Evolutionary conservation across 164 flowering plant genomes (phyloP).

Genomic region (Tetracentron sinense): DNA sequence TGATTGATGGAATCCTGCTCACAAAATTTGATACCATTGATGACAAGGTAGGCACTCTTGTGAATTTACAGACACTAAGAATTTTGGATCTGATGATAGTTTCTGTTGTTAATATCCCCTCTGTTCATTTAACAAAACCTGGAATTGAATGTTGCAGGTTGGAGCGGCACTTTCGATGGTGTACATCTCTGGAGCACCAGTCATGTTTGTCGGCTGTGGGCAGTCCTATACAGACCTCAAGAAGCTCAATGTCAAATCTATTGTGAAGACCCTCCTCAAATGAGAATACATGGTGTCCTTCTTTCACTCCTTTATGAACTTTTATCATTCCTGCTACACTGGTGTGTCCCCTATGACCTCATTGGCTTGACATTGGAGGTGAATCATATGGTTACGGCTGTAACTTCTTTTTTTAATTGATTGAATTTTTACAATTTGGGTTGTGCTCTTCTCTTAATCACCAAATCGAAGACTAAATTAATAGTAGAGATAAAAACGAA

Average conservation of each 20-base stretch:
- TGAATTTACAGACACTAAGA: no score
- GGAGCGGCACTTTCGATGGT: conserved; percentile 99
- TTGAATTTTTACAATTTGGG: no score
- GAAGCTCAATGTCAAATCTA: conserved; percentile 84
- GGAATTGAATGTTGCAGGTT: conserved; percentile 70
- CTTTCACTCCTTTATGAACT: background rate
- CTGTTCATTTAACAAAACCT: background rate
- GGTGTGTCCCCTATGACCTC: conserved; percentile 15
- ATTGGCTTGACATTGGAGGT: conserved; percentile 5
- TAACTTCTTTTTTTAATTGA: no score
- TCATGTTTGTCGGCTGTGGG: conserved; percentile 98
- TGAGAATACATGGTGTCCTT: conserved; percentile 24
- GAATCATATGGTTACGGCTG: background rate
- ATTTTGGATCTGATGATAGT: no score
- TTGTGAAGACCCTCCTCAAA: conserved; percentile 86
- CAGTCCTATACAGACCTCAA: conserved; percentile 91
- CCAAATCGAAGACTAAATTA: no score
- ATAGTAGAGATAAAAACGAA: no score
- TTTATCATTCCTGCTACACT: background rate
- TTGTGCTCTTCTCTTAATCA: no score
- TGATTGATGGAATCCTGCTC: conserved; percentile 93
- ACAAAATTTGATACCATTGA: conserved; percentile 97
- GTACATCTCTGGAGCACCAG: conserved; percentile 96
- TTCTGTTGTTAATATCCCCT: background rate
- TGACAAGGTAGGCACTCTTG: conserved; percentile 90